Evolutionary conservation across 805 yeast genomes (phyloP), one percentile per base, ranked within the genome.

Genomic region (Sungouiozyma ichnusensis): DNA sequence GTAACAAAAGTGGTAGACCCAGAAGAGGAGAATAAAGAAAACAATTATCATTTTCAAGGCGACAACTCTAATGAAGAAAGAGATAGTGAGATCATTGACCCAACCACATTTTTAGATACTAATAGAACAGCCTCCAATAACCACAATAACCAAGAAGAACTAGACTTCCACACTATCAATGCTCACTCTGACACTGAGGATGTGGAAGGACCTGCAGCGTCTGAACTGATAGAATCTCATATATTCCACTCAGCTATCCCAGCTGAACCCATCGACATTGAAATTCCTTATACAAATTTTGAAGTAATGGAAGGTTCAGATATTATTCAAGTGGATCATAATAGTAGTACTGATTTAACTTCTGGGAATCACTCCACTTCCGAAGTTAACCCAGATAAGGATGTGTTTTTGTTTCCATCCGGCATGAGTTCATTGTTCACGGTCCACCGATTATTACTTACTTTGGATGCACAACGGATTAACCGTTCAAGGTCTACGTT

Each of bases 341-440:
- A 20, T 16, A 31, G 24, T 31, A 18, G n/a, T 19, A 16, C 16
- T 13, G 35, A 17, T n/a, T 34, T 33, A 13, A 16, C 8, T 11
- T 19, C 19, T 5, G 20, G 17, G 16, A 33, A 34, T 4, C n/a
- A 31, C 31, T 20, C 27, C 6, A 27, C 14, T 3, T 33, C 40
- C 7, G 15, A 32, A 11, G 45, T 58, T 3, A 53, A 55, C 40
- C 55, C 62, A 16, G 79, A 74, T 36, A 69, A 76, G 17, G 94
- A 88, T 54, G 94, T 92, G 1, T 87, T 74, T 56, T 68, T 94
- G 38, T 87, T 73, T 54, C 92, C 96, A 13, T 71, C 88, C 3
- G 98, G 98, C 15, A 92, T 92, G 97, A 81, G 95, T 2, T 71
- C 95, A 1, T 83, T 92, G 33, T 92, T 81, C 68, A 72, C 77